Evolutionary conservation across 2,329 filamentous ascomycete species (phyloP), one percentile per base, ranked within the genome.

Genomic region (Aspergillus thermomutatus): DNA sequence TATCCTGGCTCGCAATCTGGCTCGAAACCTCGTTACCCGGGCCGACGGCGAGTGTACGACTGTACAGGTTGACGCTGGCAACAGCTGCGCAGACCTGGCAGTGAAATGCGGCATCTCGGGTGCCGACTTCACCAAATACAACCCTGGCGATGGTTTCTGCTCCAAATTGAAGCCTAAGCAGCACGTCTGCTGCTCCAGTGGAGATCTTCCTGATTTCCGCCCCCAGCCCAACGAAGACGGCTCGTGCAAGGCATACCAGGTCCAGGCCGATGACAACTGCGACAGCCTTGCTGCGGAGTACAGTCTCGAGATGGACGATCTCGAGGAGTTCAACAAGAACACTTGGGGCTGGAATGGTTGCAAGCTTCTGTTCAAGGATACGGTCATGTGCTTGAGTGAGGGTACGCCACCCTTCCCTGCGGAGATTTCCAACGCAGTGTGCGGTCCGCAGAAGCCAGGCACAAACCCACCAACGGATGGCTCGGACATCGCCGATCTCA

Each of bases 361-460:
- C 55, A 49, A 63, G 8, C 52, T 64, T 23, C 57, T 79, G 11
- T 55, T 19, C 37, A 46, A 17, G 14, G 70, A 67, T 0, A 53
- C 59, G 4, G 65, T 59, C 3, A 76, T 80, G 9, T 81, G 79
- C 58, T 58, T 80, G 0, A 78, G 75, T 56, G 55, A 60, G 0
- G 78, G 78, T 0, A 59, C 53, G 1, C 71, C 77, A 1, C 77
- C 77, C 0, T 68, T 80, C 59, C 79, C 79, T 5, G 65, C 72
- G 1, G 54, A 65, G 0, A 58, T 76, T 1, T 26, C 64, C 1
- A 76, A 76, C 52, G 74, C 75, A 1, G 60, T 74, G 0, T 81
- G 81, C 62, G 80, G 81, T 0, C 81, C 80, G 1, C 69, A 74
- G 37, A 69, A 75, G 1, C 71, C 73, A 3, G 75, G 75, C 0